These are phyloP conservation scores for Polyplosphaeria fusca DNA, from an alignment of 495 filamentous ascomycete genomes.

Conservation along the genomic window DNA sequence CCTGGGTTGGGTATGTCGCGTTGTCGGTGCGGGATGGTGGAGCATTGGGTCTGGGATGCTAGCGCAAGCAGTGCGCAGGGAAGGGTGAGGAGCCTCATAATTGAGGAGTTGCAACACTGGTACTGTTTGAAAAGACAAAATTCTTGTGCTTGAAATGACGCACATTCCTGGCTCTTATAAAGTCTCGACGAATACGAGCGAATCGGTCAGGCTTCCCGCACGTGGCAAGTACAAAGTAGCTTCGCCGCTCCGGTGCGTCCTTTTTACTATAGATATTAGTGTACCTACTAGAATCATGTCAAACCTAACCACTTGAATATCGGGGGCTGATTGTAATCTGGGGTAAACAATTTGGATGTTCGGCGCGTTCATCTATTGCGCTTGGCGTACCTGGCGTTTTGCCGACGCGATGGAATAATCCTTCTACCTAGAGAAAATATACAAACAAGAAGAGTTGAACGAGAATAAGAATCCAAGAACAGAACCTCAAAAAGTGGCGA, in stretches of 20 bases:
- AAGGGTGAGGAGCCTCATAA: background rate
- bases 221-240: background rate
- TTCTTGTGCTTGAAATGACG: too few species aligned
- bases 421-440: background rate
- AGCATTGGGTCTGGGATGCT: background rate
- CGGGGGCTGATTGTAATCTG: background rate
- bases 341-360: constrained; percentile 1
- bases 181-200: background rate
- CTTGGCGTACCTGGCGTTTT: background rate
- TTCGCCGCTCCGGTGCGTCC: background rate
- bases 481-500: background rate
- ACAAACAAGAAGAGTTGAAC: background rate
- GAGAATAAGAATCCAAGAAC: too few species aligned
- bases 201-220: background rate
- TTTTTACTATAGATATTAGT: background rate
- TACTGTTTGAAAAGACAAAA: too few species aligned
- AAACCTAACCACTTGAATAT: background rate
- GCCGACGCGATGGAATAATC: background rate
- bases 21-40: background rate
- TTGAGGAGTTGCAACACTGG: too few species aligned
- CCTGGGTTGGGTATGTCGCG: background rate
- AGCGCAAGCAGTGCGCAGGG: too few species aligned
- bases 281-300: background rate
- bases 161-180: background rate
- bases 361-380: background rate